Evolutionary conservation across 805 yeast genomes (phyloP).

Genomic region (Huiozyma sinensis): DNA sequence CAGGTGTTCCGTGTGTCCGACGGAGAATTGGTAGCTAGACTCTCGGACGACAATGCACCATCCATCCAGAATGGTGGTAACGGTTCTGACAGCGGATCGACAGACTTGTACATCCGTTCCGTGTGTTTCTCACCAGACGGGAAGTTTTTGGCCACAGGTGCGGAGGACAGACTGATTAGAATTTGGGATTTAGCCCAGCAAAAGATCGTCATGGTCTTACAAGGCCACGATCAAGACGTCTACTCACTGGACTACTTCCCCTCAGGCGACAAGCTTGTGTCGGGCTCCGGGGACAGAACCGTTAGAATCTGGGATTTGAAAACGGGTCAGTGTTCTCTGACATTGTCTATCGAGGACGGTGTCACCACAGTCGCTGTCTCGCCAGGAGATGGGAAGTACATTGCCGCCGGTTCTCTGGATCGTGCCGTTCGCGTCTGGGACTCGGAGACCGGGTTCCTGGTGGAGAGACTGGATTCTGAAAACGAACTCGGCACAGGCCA

Average conservation of each 20-base stretch:
- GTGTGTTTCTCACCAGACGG: conserved; percentile 97
- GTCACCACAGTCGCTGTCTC: conserved; percentile 96
- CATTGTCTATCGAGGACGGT: conserved; percentile 93
- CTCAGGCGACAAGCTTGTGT: conserved; percentile 83
- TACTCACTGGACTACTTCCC: conserved; percentile 93
- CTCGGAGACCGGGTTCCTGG: conserved; percentile 81
- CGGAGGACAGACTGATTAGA: conserved; percentile 81
- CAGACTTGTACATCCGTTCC: conserved; percentile 85
- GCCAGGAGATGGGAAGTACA: conserved; percentile 86
- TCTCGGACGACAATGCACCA: conserved; percentile 55
- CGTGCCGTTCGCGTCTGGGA: conserved; percentile 96
- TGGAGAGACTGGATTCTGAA: conserved; percentile 86
- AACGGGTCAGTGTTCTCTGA: conserved; percentile 78
- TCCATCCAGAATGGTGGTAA: conserved; percentile 2
- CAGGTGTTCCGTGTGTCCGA: conserved; percentile 89
- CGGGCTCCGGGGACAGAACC: conserved; percentile 94
- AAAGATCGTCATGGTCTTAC: conserved; percentile 73
- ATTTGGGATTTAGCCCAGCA: conserved; percentile 89
- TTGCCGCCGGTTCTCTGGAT: conserved; percentile 97
- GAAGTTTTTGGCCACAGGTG: conserved; percentile 87
- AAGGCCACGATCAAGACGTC: conserved; percentile 96
- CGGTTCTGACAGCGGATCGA: conserved; percentile 8
- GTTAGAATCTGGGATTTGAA: conserved; percentile 93
- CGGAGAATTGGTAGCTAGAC: conserved; percentile 78
- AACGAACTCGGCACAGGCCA: conserved; percentile 86